Evolutionary conservation across 352 stramenopile genomes (phyloP).

Genomic region (Phytopythium boreale): DNA sequence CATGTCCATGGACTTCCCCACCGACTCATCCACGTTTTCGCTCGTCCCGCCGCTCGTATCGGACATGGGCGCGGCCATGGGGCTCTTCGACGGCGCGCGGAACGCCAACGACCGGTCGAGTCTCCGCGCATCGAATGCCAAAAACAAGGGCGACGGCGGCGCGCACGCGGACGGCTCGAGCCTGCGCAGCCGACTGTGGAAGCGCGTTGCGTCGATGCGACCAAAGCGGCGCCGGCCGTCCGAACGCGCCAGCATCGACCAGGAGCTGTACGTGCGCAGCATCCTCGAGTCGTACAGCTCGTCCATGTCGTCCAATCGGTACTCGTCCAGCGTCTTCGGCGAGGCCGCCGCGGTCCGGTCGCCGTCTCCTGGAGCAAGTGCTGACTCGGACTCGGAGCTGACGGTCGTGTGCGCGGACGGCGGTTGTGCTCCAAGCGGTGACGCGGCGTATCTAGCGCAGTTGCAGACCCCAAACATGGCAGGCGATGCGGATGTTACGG

Average conservation of each 20-base stretch:
- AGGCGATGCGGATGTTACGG: conserved; percentile 8
- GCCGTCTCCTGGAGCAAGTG: not conserved
- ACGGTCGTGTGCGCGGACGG: conserved; percentile 5
- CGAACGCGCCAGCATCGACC: conserved; percentile 32
- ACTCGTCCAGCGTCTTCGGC: conserved; percentile 21
- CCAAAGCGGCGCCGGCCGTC: conserved; percentile 20
- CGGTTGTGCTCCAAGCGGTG: conserved; percentile 7
- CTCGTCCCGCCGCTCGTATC: conserved; percentile 18
- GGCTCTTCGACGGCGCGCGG: conserved; percentile 15
- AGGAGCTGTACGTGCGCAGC: conserved; percentile 68
- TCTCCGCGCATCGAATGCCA: conserved; percentile 2
- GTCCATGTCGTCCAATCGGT: conserved; percentile 63
- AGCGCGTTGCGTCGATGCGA: conserved; percentile 26
- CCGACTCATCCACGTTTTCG: conserved; percentile 16
- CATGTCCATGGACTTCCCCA: conserved; percentile 17
- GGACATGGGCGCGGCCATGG: conserved; percentile 14
- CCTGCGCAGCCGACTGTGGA: conserved; percentile 31
- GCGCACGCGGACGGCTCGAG: conserved; percentile 14
- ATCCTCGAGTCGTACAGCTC: conserved; percentile 77
- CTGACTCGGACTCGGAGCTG: not conserved
- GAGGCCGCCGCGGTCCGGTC: not conserved
- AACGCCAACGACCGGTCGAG: not conserved
- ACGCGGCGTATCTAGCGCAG: conserved; percentile 19
- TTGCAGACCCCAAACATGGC: conserved; percentile 14
- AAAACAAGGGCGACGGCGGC: conserved; percentile 19